Conservation (phyloP, 78 protist genomes). For the Salpingoeca rosetta region DNA sequence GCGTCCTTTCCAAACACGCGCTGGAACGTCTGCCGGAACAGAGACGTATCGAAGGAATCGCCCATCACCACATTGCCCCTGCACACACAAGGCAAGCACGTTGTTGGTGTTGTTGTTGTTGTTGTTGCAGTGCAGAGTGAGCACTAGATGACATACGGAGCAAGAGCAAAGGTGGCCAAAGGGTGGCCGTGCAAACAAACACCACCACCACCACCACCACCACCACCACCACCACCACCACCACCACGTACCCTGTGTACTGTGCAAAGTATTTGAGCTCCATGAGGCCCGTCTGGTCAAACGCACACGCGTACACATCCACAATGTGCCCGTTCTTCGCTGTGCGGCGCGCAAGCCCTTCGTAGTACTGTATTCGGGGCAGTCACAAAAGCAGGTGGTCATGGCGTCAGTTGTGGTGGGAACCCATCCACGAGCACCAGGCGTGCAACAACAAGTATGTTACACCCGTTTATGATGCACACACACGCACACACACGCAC, state of each 20-base stretch:
- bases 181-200: no score
- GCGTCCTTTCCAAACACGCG: slow-evolving; percentile 37
- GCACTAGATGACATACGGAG: no score
- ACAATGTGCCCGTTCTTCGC: slow-evolving; percentile 57
- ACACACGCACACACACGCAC: background rate
- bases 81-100: no score
- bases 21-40: slow-evolving; percentile 74
- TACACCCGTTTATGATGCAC: no score
- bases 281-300: slow-evolving; percentile 83
- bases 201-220: no score
- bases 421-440: background rate
- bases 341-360: slow-evolving; percentile 49
- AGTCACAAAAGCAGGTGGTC: no score
- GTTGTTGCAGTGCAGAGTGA: no score
- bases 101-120: no score
- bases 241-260: slow-evolving; percentile 46
- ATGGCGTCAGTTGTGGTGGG: no score
- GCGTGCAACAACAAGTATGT: background rate
- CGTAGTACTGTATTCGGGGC: slow-evolving; percentile 53
- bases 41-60: slow-evolving; percentile 66
- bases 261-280: slow-evolving; percentile 70
- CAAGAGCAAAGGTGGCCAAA: no score
- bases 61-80: slow-evolving; percentile 71
- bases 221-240: no score
- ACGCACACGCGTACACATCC: slow-evolving; percentile 69